Base-by-base conservation (phyloP, 108 stramenopile genomes). In the Seminavis robusta region DNA sequence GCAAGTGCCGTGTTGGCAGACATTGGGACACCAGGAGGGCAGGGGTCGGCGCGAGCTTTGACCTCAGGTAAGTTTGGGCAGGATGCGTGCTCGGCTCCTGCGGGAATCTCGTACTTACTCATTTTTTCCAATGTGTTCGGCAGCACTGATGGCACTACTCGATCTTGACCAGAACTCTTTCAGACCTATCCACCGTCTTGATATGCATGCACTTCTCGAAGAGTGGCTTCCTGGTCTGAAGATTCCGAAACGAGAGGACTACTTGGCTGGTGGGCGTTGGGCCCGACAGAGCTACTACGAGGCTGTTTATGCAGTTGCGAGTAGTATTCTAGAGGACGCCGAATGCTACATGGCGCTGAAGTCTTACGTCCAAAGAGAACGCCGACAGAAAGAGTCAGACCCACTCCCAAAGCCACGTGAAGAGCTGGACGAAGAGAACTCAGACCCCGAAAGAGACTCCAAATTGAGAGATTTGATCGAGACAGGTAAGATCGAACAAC, bases 221-320 rank as follows among this genome's bases (percentile, higher is more conserved):
- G 83, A 69, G 31, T 94, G 89, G 93, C 71, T 90, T n/a, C 90
- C 86, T 39, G 88, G 86, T 10, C 41, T 90, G 30, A 77, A 79
- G 47, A 77, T 94, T 52, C 93, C 93, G 20, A 55, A 80, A 23
- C 69, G 93, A 3, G 85, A 89, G 30, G 86, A 94, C 59, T 91
- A 94, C 63, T 66, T 94, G 46, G 93, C 93, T 21, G 93, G 93
- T 33, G 93, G 93, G 33, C 37, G 89, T 20, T 94, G 93, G 93
- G 93, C 93, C 3, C 56, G 87, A 33, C 87, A 90, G 52, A 86
- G 84, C 33, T 94, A 85, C 69, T 94, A 94, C 60, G 87, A 91
- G 49, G 93, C 93, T 19, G 67, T 94, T 47, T 89, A 76, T 53
- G 54, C 69, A 8, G 74, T 90, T 13, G 77, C 89, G 0, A 76